These are phyloP conservation scores for Suhomyces coccinellae DNA, from an alignment of 1,139 yeast species.

Conservation along the genomic window DNA sequence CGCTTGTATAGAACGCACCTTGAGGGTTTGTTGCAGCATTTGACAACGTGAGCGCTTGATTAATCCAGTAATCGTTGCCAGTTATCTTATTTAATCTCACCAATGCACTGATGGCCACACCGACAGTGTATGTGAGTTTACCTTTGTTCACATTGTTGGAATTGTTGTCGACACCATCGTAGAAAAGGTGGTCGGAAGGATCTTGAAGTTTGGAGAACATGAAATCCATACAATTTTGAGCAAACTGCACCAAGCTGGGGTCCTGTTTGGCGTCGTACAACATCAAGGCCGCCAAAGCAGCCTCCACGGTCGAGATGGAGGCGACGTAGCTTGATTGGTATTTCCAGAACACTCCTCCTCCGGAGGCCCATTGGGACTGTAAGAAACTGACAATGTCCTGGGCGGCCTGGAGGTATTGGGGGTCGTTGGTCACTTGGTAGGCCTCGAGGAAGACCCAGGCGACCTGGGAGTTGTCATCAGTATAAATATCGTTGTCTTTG, in stretches of 20 bases:
- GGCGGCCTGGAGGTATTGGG: conserved; percentile 16
- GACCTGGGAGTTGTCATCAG: conserved; percentile 39
- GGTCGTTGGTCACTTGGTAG: conserved; percentile 20
- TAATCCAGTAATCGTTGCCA: conserved; percentile 13
- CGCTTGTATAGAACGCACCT: conserved; percentile 17
- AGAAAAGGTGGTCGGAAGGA: conserved; percentile 29
- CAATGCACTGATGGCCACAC: conserved; percentile 33
- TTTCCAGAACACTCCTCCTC: conserved; percentile 39
- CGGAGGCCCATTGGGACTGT: conserved; percentile 23
- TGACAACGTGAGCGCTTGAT: conserved; percentile 15
- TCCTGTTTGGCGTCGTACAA: conserved; percentile 24
- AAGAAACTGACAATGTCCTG: conserved; percentile 20
- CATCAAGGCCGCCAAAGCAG: conserved; percentile 36
- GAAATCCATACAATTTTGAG: conserved; percentile 26
- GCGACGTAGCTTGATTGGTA: conserved; percentile 30
- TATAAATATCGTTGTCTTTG: conserved; percentile 30
- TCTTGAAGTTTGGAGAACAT: conserved; percentile 32
- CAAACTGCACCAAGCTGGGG: conserved; percentile 19
- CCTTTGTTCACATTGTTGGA: conserved; percentile 29
- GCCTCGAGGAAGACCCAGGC: conserved; percentile 37
- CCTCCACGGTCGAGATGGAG: conserved; percentile 37
- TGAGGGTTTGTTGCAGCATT: conserved; percentile 14
- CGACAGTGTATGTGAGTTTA: conserved; percentile 40
- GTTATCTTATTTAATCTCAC: conserved; percentile 23
- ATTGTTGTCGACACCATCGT: conserved; percentile 29